Evolutionary conservation across 2,329 filamentous ascomycete genomes (phyloP), one percentile per base, ranked within the genome.

Genomic region (Cordyceps javanica): DNA sequence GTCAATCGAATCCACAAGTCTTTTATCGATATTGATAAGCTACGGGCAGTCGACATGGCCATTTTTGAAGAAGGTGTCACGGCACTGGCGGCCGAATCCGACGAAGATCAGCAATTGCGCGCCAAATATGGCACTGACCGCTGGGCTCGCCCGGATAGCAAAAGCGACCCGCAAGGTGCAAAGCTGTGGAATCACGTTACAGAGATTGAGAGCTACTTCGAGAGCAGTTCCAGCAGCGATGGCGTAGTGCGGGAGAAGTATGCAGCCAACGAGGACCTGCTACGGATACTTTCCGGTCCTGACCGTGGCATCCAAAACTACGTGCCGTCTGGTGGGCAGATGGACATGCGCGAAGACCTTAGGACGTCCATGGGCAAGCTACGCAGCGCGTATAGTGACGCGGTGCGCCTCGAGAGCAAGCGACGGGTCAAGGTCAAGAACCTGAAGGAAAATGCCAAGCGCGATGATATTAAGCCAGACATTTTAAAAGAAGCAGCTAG

Each of bases 131-230:
- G 94, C 23, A 97, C 92, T 0, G 89, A 92, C 59, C 81, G 90
- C 60, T 99, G 94, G 94, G 73, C 74, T 14, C 83, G 93, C 26
- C 80, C 82, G 1, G 77, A 87, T 21, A 90, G 90, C 5, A 81
- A 84, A 34, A 76, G 79, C 19, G 92, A 93, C 25, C 82, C 86
- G 71, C 74, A 78, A 57, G 82, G 82, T 4, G 69, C 70, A 10
- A 91, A 91, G 68, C 78, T 96, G 1, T 93, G 90, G 78, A 80
- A 78, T 2, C 87, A 90, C 57, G 85, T 87, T 3, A 78, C 75
- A 2, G 91, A 96, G 65, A 92, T 97, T 39, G 88, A 91, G 39
- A 88, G 89, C 3, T 97, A 97, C 72, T 88, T 99, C 63, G 86
- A 86, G 11, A 82, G 75, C 56, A 83, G 81, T 60, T 74, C 74